Evolutionary conservation across 23 red algal genomes (phyloP).

Genomic region (Gracilaria vermiculophylla): DNA sequence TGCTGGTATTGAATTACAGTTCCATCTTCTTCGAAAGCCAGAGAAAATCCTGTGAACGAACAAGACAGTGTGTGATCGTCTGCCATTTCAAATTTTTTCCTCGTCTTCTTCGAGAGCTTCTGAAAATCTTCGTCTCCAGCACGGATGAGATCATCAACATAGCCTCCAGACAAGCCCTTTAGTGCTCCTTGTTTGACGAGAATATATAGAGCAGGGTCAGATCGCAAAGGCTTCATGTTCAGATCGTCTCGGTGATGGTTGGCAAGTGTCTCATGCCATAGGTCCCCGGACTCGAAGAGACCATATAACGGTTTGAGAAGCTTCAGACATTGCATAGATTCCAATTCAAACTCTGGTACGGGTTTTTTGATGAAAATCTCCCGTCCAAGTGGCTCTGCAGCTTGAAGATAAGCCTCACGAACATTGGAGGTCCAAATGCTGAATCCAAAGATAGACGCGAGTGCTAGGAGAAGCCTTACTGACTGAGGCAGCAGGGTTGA

Average conservation of each 20-base stretch:
- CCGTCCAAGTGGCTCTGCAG: neutral
- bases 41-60: constrained; percentile 18
- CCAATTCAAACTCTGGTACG: constrained; percentile 19
- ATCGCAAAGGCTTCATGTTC: neutral
- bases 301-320: constrained; percentile 32
- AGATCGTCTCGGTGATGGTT: constrained; percentile 34
- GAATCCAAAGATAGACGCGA: constrained; percentile 7
- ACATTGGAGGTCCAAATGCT: constrained; percentile 12
- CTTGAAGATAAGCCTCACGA: constrained; percentile 26
- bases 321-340: neutral
- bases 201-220: constrained; percentile 23
- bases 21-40: neutral
- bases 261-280: constrained; percentile 14
- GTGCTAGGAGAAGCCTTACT: neutral
- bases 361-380: neutral
- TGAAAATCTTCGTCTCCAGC: neutral
- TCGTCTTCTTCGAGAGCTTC: neutral
- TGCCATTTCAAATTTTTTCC: neutral
- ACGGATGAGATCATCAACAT: constrained; percentile 35
- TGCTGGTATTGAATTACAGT: constrained; percentile 4
- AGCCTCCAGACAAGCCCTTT: neutral
- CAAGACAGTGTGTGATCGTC: neutral
- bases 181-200: neutral
- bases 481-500: neutral
- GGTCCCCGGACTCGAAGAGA: constrained; percentile 32